Conservation (phyloP, 2,329 filamentous ascomycete species). For the Dothidotthia symphoricarpi region DNA sequence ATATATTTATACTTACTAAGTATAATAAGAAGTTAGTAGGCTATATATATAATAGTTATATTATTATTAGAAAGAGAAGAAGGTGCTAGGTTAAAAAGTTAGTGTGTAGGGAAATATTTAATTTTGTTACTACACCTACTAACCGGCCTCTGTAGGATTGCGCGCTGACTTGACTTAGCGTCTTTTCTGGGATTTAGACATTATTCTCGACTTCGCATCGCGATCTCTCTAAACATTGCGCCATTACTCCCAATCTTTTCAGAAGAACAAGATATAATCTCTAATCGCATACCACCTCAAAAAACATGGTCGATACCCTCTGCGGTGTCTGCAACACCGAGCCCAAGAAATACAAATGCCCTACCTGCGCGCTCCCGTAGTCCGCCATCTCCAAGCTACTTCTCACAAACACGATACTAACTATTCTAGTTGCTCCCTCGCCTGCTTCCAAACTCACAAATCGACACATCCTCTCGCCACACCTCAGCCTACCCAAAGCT, state of each 20-base stretch:
- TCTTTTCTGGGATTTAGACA: slow-evolving; percentile 2
- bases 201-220: slow-evolving; percentile 3
- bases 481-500: slow-evolving; percentile 2
- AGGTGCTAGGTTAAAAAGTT: no score
- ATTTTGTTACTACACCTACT: no score
- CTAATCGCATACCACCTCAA: no score
- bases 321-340: slow-evolving; percentile 47
- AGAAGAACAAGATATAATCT: no score
- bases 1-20: no score
- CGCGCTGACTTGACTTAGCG: slow-evolving; percentile 5
- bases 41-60: no score
- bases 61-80: no score
- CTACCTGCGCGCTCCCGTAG: slow-evolving; percentile 50
- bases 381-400: slow-evolving; percentile 18
- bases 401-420: slow-evolving; percentile 10
- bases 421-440: slow-evolving; percentile 29
- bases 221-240: no score
- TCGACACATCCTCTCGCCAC: slow-evolving; percentile 16
- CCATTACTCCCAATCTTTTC: no score
- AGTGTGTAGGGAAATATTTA: no score
- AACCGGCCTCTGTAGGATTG: no score
- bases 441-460: slow-evolving; percentile 36
- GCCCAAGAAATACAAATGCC: slow-evolving; percentile 53
- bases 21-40: no score
- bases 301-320: slow-evolving; percentile 31